These are phyloP conservation scores for Aspergillus saccharolyticus DNA, from an alignment of 495 filamentous ascomycete species.

Conservation along the genomic window DNA sequence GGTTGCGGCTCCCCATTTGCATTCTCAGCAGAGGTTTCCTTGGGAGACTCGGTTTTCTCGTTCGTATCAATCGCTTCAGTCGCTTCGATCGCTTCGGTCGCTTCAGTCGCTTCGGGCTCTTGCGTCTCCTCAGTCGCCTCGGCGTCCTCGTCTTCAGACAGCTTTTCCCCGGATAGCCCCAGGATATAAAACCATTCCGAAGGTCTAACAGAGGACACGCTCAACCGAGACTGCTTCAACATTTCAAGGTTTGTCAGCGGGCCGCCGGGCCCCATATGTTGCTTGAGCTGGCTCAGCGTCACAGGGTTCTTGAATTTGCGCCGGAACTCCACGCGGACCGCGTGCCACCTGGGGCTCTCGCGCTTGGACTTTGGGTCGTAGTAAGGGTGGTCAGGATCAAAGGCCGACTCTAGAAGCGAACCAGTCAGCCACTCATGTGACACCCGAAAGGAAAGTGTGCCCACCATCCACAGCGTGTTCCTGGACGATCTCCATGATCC, in stretches of 20 bases:
- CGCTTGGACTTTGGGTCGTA: slow-evolving; percentile 69
- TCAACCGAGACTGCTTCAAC: slow-evolving; percentile 72
- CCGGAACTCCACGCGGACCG: slow-evolving; percentile 82
- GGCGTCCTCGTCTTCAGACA: slow-evolving; percentile 1
- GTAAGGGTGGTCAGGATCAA: slow-evolving; percentile 72
- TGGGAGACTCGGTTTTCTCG: slow-evolving; percentile 2
- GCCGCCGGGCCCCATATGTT: slow-evolving; percentile 49
- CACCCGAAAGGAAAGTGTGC: not conserved
- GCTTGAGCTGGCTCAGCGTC: slow-evolving; percentile 68
- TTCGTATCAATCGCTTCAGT: not conserved
- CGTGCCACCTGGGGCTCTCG: slow-evolving; percentile 82
- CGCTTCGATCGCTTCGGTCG: not conserved
- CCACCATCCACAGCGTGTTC: slow-evolving; percentile 74
- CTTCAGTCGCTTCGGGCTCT: not conserved
- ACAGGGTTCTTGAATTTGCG: slow-evolving; percentile 73
- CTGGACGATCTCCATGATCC: slow-evolving; percentile 87
- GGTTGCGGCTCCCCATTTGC: slow-evolving; percentile 9
- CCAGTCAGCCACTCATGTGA: slow-evolving; percentile 7
- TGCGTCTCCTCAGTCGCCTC: not conserved
- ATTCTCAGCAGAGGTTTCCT: slow-evolving; percentile 13
- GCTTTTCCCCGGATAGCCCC: slow-evolving; percentile 31
- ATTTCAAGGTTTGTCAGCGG: slow-evolving; percentile 78
- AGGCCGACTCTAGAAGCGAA: slow-evolving; percentile 60
- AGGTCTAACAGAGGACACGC: slow-evolving; percentile 70
- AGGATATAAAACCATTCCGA: slow-evolving; percentile 80